These are phyloP conservation scores for Aegilops sharonensis DNA, from an alignment of 176 grass and related monocot genomes.

Conservation along the genomic window DNA sequence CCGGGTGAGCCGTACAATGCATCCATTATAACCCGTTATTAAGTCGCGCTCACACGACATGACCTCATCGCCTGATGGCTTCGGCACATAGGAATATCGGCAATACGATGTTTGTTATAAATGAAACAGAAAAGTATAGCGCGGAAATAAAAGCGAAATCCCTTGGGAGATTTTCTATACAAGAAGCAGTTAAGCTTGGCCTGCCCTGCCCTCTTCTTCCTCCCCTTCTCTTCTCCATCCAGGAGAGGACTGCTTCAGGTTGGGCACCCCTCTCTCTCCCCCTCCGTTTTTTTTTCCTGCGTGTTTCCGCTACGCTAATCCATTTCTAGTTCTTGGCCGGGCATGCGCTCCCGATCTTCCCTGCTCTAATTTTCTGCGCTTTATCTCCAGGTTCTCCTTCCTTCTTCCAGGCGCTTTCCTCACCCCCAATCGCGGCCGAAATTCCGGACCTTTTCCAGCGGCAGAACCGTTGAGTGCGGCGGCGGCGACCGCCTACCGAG, in stretches of 20 bases:
- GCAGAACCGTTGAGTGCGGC: not conserved
- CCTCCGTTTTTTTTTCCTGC: not conserved
- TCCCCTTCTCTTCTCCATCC: not conserved
- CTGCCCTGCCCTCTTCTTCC: not conserved
- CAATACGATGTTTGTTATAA: not conserved
- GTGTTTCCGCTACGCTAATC: not conserved
- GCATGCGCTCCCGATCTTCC: not conserved
- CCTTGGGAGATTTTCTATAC: conserved; percentile 4
- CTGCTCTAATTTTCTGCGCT: not conserved
- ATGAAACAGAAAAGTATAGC: not conserved
- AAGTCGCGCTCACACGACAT: not conserved
- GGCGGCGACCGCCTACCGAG: not conserved
- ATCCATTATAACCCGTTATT: not conserved
- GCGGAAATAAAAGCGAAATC: not conserved
- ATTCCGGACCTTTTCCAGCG: not conserved
- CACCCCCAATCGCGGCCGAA: not conserved
- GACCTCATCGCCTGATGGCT: not conserved
- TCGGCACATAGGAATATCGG: not conserved
- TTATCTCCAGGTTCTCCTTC: conserved; percentile 7
- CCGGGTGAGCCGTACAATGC: not conserved
- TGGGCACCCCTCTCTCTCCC: not conserved
- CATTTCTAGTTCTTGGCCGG: conserved; percentile 2
- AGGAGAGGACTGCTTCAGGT: conserved; percentile 22
- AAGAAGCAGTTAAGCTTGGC: conserved; percentile 2
- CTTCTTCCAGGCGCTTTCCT: conserved; percentile 24